Conservation (phyloP, 2,329 filamentous ascomycete species). For the Alternaria brassicicola region DNA sequence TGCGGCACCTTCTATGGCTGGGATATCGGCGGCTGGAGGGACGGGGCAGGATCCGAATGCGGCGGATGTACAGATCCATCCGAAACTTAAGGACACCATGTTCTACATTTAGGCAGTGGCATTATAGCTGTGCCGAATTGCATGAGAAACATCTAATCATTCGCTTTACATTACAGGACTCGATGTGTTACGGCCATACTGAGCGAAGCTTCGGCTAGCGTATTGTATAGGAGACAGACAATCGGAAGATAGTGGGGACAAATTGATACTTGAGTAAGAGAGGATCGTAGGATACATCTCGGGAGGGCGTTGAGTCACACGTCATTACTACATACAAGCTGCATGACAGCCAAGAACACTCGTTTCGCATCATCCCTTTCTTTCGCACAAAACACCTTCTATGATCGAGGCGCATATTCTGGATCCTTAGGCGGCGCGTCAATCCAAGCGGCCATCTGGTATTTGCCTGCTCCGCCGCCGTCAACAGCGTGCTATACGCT, state of each 20-base stretch:
- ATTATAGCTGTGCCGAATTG: not conserved
- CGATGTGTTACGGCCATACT: not conserved
- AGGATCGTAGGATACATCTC: not conserved
- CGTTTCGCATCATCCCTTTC: not conserved
- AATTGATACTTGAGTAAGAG: not conserved
- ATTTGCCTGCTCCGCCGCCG: not conserved
- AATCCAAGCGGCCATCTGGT: not conserved
- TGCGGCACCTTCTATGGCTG: constrained; percentile 15
- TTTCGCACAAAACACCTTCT: rapidly evolving
- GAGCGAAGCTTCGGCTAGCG: not conserved
- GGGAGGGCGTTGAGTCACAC: not conserved
- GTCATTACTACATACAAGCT: not conserved
- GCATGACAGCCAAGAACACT: constrained; percentile 8
- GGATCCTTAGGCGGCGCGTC: not conserved
- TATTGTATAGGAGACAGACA: not conserved
- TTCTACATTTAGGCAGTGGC: constrained; percentile 11
- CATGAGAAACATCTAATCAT: not conserved
- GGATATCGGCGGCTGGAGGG: constrained; percentile 1
- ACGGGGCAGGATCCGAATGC: not conserved
- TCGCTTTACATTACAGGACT: not conserved
- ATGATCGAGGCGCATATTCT: not conserved
- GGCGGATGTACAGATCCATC: constrained; percentile 22
- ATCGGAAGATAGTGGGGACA: not conserved
- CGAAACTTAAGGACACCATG: constrained; percentile 21
- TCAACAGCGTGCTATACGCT: not conserved